Evolutionary conservation across 2,329 filamentous ascomycete genomes (phyloP), one percentile per base, ranked within the genome.

Genomic region (Cercospora beticola): DNA sequence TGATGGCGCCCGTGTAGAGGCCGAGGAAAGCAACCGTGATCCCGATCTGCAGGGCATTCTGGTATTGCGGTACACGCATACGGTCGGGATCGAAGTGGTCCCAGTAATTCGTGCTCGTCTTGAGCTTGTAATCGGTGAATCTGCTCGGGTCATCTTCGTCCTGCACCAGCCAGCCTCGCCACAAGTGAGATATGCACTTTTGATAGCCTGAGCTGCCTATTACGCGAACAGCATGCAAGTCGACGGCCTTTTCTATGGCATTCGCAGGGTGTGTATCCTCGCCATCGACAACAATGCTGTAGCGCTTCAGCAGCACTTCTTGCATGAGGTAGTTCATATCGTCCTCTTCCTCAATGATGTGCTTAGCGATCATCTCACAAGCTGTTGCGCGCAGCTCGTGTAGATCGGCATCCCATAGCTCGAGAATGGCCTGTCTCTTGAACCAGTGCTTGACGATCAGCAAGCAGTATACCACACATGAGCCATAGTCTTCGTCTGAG

Each of bases 91-190:
- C 92, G 75, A 98, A 89, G 78, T 99, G 95, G 1, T 86, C 83
- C 82, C 90, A 87, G 80, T 95, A 96, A 56, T 84, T 86, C 1
- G 88, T 89, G 78, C 94, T 92, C 68, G 90, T 92, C 78, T 93
- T 93, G 68, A 92, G 85, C 74, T 90, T 88, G 83, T 96, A 99
- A 76, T 94, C 90, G 64, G 97, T 86, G 78, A 99, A 99, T 63
- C 89, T 89, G n/a, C 90, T 89, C 0, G 94, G 91, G 74, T 98
- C 94, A 61, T 94, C 86, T 74, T 97, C 93, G 73, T 97, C 93
- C 79, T 99, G 95, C n/a, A 97, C 89, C 8, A 98, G 84, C 95
- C 95, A 99, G 23, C 95, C 95, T 70, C 89, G 88, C 95, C 95
- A 99, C 8, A 99, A 88, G 77, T 96, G 93, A 70, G 86, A 88